phyloP scores from a whole-genome alignment of 208 protist genomes.

The Porcisia hertigi region DNA sequence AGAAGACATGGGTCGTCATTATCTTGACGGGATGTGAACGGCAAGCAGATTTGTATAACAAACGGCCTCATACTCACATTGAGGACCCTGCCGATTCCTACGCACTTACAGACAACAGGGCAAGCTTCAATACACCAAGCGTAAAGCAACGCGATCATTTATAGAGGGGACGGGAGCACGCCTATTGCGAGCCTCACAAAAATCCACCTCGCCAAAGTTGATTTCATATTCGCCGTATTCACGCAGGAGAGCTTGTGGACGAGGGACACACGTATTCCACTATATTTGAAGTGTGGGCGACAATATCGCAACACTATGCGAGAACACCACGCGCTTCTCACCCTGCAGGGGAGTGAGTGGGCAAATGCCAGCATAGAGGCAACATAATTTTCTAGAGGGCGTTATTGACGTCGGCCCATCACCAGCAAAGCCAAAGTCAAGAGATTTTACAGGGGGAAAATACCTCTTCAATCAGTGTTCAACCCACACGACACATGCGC shows the following conservation, averaged over 20 bases:
- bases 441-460: background rate
- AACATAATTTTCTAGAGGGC: background rate
- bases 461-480: background rate
- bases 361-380: background rate
- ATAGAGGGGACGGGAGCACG: background rate
- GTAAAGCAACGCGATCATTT: background rate
- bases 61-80: too few species aligned
- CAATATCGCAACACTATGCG: background rate
- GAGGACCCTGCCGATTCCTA: background rate
- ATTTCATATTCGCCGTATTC: background rate
- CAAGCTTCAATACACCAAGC: background rate
- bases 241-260: background rate
- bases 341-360: background rate
- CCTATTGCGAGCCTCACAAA: background rate
- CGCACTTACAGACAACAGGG: background rate
- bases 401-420: background rate
- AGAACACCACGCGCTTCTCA: background rate
- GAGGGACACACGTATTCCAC: background rate
- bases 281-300: background rate
- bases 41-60: background rate
- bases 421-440: background rate
- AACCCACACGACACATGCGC: background rate
- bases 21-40: background rate
- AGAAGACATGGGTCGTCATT: background rate
- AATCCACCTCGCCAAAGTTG: background rate